Conservation (phyloP, 192 early-diverging fungal genomes). For the Obelidium mucronatum region DNA sequence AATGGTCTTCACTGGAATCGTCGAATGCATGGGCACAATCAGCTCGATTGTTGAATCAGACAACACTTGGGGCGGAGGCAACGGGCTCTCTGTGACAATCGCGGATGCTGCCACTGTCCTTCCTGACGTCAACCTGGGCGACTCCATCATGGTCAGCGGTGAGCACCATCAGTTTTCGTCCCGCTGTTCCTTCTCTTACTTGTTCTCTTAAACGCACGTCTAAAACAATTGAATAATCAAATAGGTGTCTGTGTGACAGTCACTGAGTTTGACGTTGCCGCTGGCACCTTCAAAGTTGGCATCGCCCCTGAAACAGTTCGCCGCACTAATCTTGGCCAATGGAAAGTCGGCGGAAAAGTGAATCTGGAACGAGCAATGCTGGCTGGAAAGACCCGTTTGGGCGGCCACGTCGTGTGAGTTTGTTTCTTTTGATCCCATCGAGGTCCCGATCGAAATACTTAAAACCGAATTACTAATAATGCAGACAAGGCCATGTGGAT, state of each 20-base stretch:
- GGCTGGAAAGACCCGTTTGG: constrained; percentile 80
- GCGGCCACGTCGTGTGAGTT: constrained; percentile 95
- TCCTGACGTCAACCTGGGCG: constrained; percentile 86
- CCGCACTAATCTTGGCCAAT: constrained; percentile 89
- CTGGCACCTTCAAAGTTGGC: constrained; percentile 84
- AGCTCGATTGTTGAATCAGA: constrained; percentile 72
- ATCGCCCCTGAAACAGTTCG: constrained; percentile 92
- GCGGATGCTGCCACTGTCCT: constrained; percentile 75
- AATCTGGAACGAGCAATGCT: constrained; percentile 96
- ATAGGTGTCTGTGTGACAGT: constrained; percentile 94
- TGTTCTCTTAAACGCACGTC: neutral
- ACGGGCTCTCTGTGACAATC: constrained; percentile 86
- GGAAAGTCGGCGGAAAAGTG: constrained; percentile 78
- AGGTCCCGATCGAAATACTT: no score
- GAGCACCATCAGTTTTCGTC: no score
- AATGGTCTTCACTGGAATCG: constrained; percentile 90
- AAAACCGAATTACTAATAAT: no score
- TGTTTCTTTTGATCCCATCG: neutral
- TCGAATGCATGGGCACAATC: constrained; percentile 89
- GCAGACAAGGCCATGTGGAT: constrained; percentile 79
- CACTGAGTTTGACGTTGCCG: constrained; percentile 80
- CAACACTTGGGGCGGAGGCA: constrained; percentile 78
- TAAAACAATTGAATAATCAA: constrained; percentile 18
- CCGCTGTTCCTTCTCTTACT: neutral
- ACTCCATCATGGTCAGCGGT: constrained; percentile 95